Base-by-base conservation (phyloP, 176 grass and related monocot species). In the Elaeis guineensis region DNA sequence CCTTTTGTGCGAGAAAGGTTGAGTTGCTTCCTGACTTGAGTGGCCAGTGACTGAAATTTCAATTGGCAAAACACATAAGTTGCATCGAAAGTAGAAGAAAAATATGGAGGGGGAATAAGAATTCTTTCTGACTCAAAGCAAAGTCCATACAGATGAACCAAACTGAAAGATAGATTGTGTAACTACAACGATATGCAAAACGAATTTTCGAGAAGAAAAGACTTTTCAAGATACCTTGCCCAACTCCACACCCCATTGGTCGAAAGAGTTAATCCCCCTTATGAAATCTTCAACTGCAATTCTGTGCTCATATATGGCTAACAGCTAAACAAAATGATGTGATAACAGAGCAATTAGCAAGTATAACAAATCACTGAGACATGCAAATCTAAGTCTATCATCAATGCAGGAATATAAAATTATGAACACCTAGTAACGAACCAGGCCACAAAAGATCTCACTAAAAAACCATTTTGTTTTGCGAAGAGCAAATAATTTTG, bases 231-330 rank as follows among this genome's bases (percentile, higher is more conserved):
- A 72, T 56, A 98, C 94, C 88, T 98, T 98, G 76, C 88, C 88
- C 49, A 98, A 72, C 53, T 98, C 94, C 69, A 98, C 94, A 75
- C 88, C 94, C 94, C 88, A 93, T 51, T 98, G 94, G 64, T 98
- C 94, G 65, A 93, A 98, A 1, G 88, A 98, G 74, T 98, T 98
- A 44, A 98, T 86, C 75, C 88, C 94, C 88, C 88, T 93, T 80
- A 83, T 72, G 72, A 98, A 98, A 63, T 88, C 88, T 78, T 98
- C 77, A 63, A 92, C 93, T 28, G 88, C 93, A 69, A 92, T 71
- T 65, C 94, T 64, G 35, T 98, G 79, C 64, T 98, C 94, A 29
- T 98, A 98, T 50, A 98, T 86, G 50, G 94, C 77, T 67, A 98
- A 77, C 72, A 98, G 77, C 94, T 98, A 76, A 72, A 73, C 25